phyloP scores from a whole-genome alignment of 306 rosid species.

The Glycine latifolia region DNA sequence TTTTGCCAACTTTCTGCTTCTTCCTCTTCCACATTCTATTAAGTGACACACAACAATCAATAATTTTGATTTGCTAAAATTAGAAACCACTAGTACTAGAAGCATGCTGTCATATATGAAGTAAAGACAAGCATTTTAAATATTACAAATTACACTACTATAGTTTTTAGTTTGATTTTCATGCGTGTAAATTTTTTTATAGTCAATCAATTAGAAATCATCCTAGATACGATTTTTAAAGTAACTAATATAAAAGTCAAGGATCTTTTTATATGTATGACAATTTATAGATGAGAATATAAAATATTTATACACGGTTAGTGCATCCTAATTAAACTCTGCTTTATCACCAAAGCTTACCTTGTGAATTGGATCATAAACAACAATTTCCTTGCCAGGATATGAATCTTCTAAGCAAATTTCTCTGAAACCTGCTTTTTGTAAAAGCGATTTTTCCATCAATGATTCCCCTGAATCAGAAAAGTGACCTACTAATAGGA shows the following conservation, averaged over 20 bases:
- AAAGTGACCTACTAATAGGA: constrained; percentile 71
- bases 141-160: not conserved
- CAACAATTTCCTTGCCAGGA: constrained; percentile 50
- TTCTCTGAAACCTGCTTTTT: constrained; percentile 70
- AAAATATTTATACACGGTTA: not conserved
- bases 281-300: too few species aligned
- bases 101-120: constrained; percentile 14
- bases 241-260: not conserved
- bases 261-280: not conserved
- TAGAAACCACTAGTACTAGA: not conserved
- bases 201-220: not conserved
- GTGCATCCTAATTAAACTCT: not conserved
- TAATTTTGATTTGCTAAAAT: constrained; percentile 12
- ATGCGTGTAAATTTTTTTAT: not conserved
- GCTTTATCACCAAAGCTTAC: constrained; percentile 48
- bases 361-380: constrained; percentile 46
- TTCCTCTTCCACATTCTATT: constrained; percentile 64
- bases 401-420: constrained; percentile 52
- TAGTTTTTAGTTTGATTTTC: not conserved
- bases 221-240: not conserved
- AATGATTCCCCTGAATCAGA: constrained; percentile 66
- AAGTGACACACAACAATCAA: constrained; percentile 27
- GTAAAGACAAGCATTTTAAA: constrained; percentile 11
- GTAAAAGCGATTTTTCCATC: constrained; percentile 66
- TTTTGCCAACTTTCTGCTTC: constrained; percentile 70